Conservation (phyloP, 805 yeast species). For the Candida palmyrensis region DNA sequence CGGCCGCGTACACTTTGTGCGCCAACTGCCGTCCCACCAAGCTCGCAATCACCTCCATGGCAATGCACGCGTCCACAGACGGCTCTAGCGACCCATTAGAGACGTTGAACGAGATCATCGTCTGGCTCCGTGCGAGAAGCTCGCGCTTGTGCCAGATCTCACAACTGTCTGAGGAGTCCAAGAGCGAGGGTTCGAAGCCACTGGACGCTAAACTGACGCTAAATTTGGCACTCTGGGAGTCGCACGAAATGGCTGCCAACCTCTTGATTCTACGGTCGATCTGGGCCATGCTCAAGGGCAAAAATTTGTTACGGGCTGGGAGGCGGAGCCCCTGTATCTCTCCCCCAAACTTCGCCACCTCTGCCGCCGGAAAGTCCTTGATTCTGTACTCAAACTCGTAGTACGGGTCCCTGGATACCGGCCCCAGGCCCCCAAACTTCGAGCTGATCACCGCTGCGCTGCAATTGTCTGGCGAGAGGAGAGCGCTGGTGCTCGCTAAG, state of each 20-base stretch:
- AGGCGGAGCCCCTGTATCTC: no score
- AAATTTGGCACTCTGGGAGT: no score
- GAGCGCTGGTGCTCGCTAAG: no score
- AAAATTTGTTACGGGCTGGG: neutral
- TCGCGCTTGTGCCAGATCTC: conserved; percentile 54
- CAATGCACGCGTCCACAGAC: conserved; percentile 21
- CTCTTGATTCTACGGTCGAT: neutral
- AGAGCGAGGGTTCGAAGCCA: conserved; percentile 30
- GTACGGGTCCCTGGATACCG: conserved; percentile 34
- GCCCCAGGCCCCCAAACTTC: no score
- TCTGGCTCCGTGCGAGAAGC: conserved; percentile 6
- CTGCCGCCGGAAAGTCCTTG: no score
- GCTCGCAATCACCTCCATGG: conserved; percentile 51
- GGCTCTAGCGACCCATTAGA: neutral
- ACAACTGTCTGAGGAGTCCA: conserved; percentile 24
- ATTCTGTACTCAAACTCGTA: conserved; percentile 41
- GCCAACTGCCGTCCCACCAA: conserved; percentile 38
- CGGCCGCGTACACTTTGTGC: conserved; percentile 45
- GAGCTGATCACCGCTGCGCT: no score
- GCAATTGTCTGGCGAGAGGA: no score
- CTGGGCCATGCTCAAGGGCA: neutral
- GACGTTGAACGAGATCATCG: neutral
- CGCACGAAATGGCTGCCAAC: neutral
- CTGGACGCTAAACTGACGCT: no score
- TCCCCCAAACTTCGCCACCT: no score